These are phyloP conservation scores for Tulasnella calospora DNA, from an alignment of 768 basidiomycete genomes.

Conservation along the genomic window DNA sequence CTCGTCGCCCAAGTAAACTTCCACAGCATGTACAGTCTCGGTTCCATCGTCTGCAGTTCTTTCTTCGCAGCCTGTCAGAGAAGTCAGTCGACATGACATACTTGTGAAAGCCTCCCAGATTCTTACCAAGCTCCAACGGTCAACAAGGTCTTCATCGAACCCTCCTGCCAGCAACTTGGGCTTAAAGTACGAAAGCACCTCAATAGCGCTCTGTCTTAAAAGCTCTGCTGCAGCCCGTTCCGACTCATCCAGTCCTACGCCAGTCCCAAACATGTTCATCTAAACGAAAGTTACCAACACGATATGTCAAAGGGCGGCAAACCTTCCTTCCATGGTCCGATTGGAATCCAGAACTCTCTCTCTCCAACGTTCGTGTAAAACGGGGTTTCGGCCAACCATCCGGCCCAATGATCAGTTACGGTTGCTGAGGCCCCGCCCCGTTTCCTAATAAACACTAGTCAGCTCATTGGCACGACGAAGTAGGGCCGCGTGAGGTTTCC, in stretches of 20 bases:
- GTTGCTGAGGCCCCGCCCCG: background rate
- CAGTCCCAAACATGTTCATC: background rate
- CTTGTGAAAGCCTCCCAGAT: background rate
- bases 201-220: background rate
- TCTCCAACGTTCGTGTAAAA: constrained; percentile 17
- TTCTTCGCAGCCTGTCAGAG: background rate
- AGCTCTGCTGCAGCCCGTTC: background rate
- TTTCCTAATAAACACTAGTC: background rate
- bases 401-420: background rate
- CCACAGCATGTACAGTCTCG: constrained; percentile 10
- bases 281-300: background rate
- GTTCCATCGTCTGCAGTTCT: constrained; percentile 7
- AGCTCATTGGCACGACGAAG: background rate
- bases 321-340: constrained; percentile 23
- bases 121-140: constrained; percentile 5
- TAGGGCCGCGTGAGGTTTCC: background rate
- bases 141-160: background rate
- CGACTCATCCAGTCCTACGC: background rate
- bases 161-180: background rate
- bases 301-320: background rate
- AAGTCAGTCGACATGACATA: background rate
- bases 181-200: background rate
- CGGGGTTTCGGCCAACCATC: background rate
- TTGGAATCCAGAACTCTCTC: constrained; percentile 17
- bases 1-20: constrained; percentile 7